These are phyloP conservation scores for Blastocystis hominis DNA, from an alignment of 352 stramenopile genomes.

Conservation along the genomic window DNA sequence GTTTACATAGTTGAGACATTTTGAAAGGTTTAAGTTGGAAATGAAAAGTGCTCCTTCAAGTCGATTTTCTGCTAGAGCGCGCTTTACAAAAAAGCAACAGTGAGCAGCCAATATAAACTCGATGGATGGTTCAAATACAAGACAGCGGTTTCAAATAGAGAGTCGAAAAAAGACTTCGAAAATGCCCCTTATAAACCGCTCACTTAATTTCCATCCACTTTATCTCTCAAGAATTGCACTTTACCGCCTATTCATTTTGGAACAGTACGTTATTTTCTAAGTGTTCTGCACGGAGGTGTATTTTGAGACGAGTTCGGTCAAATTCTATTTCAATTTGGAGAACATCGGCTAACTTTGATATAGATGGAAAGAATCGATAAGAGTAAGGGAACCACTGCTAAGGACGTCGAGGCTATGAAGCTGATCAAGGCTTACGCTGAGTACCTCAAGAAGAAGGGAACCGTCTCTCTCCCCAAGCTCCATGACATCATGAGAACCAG, in stretches of 20 bases:
- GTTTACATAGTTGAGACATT: too few relatives aligned
- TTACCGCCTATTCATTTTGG: background rate
- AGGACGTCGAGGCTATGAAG: slow-evolving; percentile 47
- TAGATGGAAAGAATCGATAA: slow-evolving; percentile 54
- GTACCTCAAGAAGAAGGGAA: slow-evolving; percentile 47
- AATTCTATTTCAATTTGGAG: background rate
- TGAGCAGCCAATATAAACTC: too few relatives aligned
- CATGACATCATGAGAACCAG: slow-evolving; percentile 57
- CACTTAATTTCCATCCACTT: too few relatives aligned
- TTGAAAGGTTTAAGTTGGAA: too few relatives aligned
- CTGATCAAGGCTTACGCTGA: slow-evolving; percentile 55
- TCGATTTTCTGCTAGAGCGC: too few relatives aligned
- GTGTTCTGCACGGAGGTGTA: background rate
- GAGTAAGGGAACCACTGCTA: slow-evolving; percentile 37
- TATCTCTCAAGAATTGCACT: background rate
- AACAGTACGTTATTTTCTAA: background rate
- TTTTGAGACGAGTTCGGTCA: background rate
- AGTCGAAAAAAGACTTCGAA: too few relatives aligned
- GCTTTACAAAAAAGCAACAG: too few relatives aligned
- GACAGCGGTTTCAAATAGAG: too few relatives aligned
- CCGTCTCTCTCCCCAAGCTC: slow-evolving; percentile 48
- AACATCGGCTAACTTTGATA: background rate
- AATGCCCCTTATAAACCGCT: too few relatives aligned
- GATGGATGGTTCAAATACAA: too few relatives aligned
- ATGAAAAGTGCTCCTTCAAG: too few relatives aligned